A percentile compares a stretch with the other conserved stretches of the same genome.
Conservation (phyloP, 2,329 filamentous ascomycete genomes). For the Stagonosporopsis tanaceti region DNA sequence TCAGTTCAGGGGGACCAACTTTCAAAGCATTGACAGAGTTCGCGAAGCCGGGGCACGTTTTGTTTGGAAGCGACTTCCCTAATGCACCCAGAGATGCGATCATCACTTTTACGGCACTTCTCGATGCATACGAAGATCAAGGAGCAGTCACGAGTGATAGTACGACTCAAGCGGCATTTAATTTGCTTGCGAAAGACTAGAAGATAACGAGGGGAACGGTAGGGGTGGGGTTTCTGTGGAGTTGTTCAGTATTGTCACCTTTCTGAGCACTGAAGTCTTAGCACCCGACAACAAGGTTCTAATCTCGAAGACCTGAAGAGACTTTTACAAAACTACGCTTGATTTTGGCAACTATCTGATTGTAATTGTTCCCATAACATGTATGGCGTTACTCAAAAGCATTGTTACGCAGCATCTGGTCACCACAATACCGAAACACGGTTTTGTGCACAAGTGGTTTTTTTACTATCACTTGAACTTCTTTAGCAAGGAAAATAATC, state of each 20-base stretch:
- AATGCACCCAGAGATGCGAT: slow-evolving; percentile 40
- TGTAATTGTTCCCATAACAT: neutral
- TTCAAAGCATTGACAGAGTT: slow-evolving; percentile 15
- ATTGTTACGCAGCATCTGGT: neutral
- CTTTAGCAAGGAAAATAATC: too few species aligned
- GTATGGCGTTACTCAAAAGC: neutral
- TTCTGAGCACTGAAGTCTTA: neutral
- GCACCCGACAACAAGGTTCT: too few species aligned
- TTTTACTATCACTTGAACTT: too few species aligned
- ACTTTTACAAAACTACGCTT: too few species aligned
- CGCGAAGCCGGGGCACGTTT: slow-evolving; percentile 13
- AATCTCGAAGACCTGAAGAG: too few species aligned
- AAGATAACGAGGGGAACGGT: too few species aligned
- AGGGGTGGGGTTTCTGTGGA: neutral
- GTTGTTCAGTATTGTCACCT: neutral
- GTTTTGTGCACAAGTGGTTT: too few species aligned
- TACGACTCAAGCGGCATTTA: neutral
- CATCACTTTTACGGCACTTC: slow-evolving; percentile 3
- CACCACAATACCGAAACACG: neutral
- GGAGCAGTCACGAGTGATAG: neutral
- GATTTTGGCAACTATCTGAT: neutral
- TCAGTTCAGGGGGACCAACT: slow-evolving; percentile 5
- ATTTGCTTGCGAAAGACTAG: neutral
- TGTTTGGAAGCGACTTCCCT: slow-evolving; percentile 26
- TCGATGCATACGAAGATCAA: neutral